A percentile compares a stretch with the other conserved stretches of the same genome.
Conservation (phyloP, 225 moss, liverwort and hornwort genomes). For the Takakia lepidozioides region DNA sequence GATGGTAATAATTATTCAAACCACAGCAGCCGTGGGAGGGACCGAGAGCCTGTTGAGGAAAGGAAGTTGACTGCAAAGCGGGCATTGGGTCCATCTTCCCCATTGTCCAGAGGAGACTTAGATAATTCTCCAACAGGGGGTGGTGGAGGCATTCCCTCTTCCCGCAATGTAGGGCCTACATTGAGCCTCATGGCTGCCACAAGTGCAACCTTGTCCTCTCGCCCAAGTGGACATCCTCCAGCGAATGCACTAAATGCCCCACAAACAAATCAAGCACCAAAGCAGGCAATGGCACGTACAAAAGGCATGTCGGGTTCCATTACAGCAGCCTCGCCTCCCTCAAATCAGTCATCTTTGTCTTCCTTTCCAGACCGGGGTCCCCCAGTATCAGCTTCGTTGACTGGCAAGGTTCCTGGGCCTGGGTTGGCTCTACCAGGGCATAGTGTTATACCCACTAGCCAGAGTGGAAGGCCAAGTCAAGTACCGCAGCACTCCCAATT, state of each 20-base stretch:
- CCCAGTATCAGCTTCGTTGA: conserved; percentile 17
- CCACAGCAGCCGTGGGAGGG: conserved; percentile 21
- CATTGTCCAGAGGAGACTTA: conserved; percentile 29
- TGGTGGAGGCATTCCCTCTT: conserved; percentile 17
- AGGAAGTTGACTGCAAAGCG: conserved; percentile 48
- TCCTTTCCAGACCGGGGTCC: conserved; percentile 47
- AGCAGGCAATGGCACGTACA: conserved; percentile 19
- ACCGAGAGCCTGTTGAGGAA: conserved; percentile 46
- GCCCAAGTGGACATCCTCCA: conserved; percentile 29
- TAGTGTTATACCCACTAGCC: conserved; percentile 21
- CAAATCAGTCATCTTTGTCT: conserved; percentile 18
- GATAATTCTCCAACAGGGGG: conserved; percentile 25
- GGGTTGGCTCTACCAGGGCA: conserved; percentile 38
- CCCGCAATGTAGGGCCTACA: conserved; percentile 44
- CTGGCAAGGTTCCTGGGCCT: conserved; percentile 32
- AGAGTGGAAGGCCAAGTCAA: conserved; percentile 30
- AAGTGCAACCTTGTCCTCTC: conserved; percentile 27
- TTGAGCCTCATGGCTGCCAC: conserved; percentile 39
- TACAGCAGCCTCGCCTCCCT: conserved; percentile 9
- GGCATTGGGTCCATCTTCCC: conserved; percentile 17
- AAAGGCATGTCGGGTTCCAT: conserved; percentile 24
- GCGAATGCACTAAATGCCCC: no score
- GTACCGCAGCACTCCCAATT: conserved; percentile 30
- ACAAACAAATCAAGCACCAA: conserved; percentile 17
- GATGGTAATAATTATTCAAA: conserved; percentile 35